Conservation (phyloP, 441 rosid genomes). For the Metrosideros polymorpha region DNA sequence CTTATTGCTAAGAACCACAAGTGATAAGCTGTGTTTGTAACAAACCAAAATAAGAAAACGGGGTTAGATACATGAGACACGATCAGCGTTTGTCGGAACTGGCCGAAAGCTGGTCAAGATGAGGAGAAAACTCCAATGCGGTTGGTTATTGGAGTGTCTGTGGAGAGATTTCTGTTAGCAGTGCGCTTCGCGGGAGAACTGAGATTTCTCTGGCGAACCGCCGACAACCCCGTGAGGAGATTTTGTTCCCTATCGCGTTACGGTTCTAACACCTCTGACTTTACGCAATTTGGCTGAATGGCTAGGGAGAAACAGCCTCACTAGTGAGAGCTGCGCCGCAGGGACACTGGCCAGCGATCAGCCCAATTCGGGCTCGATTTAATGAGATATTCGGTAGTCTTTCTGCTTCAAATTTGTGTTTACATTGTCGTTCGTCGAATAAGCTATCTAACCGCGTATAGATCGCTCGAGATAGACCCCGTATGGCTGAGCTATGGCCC, state of each 20-base stretch:
- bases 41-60: neutral
- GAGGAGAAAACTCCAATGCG: neutral
- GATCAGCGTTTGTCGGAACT: neutral
- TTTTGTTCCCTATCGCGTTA: neutral
- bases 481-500: neutral
- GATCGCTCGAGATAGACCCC: neutral
- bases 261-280: neutral
- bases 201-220: neutral
- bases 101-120: neutral
- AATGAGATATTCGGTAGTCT: neutral
- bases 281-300: neutral
- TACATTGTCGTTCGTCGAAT: neutral
- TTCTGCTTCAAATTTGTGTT: neutral
- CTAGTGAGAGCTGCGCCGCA: neutral
- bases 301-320: neutral
- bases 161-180: neutral
- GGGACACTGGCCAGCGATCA: neutral
- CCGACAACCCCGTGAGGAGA: neutral
- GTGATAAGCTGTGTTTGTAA: neutral
- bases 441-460: neutral
- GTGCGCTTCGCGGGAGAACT: neutral
- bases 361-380: neutral
- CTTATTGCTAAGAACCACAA: neutral
- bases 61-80: neutral
- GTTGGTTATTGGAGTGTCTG: neutral